These are phyloP conservation scores for Capronia americana DNA, from an alignment of 2,329 filamentous ascomycete genomes.

Conservation along the genomic window DNA sequence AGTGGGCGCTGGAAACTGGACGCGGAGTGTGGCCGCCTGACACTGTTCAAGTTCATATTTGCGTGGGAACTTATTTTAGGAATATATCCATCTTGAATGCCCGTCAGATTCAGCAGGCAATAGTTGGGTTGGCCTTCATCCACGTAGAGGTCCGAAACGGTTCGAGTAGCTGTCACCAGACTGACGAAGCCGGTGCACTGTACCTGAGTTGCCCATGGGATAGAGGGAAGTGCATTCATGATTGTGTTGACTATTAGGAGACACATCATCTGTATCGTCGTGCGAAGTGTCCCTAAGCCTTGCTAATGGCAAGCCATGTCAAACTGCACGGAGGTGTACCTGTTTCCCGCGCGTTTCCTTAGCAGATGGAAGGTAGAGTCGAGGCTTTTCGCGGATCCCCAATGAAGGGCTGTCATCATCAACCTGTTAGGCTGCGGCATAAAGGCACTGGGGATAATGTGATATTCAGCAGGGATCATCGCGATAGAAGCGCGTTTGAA, in stretches of 20 bases:
- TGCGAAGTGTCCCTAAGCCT: too few species aligned
- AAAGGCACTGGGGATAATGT: background rate
- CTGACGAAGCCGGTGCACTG: constrained; percentile 36
- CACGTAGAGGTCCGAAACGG: constrained; percentile 34
- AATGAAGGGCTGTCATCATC: background rate
- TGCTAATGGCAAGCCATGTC: too few species aligned
- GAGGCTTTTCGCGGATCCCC: background rate
- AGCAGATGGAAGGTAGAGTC: too few species aligned
- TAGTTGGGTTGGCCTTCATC: constrained; percentile 26
- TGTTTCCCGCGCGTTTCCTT: too few species aligned
- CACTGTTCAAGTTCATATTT: too few species aligned
- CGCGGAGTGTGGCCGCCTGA: too few species aligned
- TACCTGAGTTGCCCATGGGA: background rate
- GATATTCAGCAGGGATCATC: background rate
- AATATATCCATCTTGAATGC: constrained; percentile 29
- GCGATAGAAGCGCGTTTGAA: too few species aligned
- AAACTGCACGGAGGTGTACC: too few species aligned
- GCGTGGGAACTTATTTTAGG: constrained; percentile 2
- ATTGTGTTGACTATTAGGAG: too few species aligned
- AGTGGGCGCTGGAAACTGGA: too few species aligned
- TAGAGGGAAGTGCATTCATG: background rate
- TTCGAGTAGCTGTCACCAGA: constrained; percentile 27
- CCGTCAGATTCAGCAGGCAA: constrained; percentile 6
- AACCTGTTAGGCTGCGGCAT: background rate
- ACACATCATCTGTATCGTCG: too few species aligned